Base-by-base conservation (phyloP, 2,329 filamentous ascomycete genomes). In the Colletotrichum tropicale region DNA sequence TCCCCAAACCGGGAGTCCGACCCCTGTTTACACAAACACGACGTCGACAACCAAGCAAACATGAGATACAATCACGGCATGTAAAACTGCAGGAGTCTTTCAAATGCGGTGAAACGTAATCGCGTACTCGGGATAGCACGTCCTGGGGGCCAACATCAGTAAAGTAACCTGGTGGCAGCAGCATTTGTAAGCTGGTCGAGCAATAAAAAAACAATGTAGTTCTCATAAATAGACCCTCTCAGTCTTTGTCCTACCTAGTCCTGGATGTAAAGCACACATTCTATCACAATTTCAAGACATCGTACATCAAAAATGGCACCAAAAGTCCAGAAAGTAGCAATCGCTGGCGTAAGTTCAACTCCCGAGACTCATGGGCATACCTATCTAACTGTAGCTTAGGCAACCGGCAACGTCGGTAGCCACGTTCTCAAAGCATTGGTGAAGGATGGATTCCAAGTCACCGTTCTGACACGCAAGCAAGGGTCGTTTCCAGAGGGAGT, bases 401-500 rank as follows among this genome's bases (percentile, higher is more conserved):
- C 84, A 16, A 79, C 82, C 1, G 85, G 85, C 16, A 80, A 77
- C 52, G 80, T 86, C n/a, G 85, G 85, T 75, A 77, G 78, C 4
- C 66, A 74, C 4, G 73, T 84, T 30, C 77, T 85, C 70, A 70
- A 81, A 3, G 79, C 80, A 38, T 80, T 86, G 28, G 36, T 82
- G 69, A 74, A 79, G 30, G 78, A 76, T 65, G 77, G 80, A 9
- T 86, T 86, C 80, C 84, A 87, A 70, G 84, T 92, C 65, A 91
- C 89, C 9, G 85, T 91, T 52, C 86, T 93, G 62, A 89, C 88
- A 28, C 90, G 92, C 38, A 77, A 81, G 30, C 82, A 66, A 13
- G 43, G 48, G 4, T 66, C 34, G 9, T 66, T 74, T 15, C 28
- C 86, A 2, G 62, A 81, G 1, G 78, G 81, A 26, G 84, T 89